phyloP scores from a whole-genome alignment of 306 rosid genomes.

The Chamaecrista fasciculata region DNA sequence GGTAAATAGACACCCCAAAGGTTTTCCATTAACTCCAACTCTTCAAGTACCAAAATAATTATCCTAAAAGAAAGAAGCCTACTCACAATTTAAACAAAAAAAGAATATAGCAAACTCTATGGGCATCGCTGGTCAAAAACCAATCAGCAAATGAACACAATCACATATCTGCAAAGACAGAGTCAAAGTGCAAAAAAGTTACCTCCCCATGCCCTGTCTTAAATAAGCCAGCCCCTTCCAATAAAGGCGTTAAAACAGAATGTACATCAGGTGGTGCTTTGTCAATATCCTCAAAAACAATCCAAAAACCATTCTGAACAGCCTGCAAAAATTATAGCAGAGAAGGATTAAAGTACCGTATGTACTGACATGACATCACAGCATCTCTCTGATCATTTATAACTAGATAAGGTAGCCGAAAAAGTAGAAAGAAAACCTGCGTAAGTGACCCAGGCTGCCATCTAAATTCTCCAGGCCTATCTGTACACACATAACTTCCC shows the following conservation, averaged over 20 bases:
- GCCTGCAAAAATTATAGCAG: slow-evolving; percentile 50
- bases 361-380: background rate
- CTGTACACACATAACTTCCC: slow-evolving; percentile 81
- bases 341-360: background rate
- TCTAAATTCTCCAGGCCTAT: slow-evolving; percentile 84
- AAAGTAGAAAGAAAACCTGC: slow-evolving; percentile 54
- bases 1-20: background rate
- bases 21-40: background rate
- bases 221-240: slow-evolving; percentile 69
- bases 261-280: slow-evolving; percentile 91
- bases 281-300: slow-evolving; percentile 87
- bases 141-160: background rate
- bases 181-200: slow-evolving; percentile 20
- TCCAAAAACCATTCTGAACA: slow-evolving; percentile 82
- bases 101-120: background rate
- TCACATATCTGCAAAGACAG: background rate
- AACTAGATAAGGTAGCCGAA: slow-evolving; percentile 19
- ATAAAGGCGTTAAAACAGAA: slow-evolving; percentile 63
- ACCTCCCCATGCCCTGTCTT: slow-evolving; percentile 86
- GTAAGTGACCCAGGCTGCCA: slow-evolving; percentile 99
- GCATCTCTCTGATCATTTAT: background rate
- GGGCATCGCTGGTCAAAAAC: background rate
- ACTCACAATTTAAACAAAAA: background rate
- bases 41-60: background rate
- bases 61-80: background rate